Base-by-base conservation (phyloP, 2,329 filamentous ascomycete genomes). In the Aspergillus sp. region DNA sequence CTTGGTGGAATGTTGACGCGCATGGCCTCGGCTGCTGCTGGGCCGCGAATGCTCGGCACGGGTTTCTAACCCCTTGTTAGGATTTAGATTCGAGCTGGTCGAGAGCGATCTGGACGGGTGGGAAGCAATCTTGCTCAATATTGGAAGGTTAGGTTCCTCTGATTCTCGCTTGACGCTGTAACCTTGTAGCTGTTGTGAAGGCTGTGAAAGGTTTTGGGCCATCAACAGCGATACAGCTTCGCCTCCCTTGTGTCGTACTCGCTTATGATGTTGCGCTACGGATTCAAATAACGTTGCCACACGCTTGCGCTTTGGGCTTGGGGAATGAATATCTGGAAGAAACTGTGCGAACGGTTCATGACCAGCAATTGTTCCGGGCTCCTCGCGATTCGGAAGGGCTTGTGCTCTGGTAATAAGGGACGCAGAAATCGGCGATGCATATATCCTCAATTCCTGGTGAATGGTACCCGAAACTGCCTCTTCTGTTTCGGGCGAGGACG, bases 201-300 rank as follows among this genome's bases (percentile, higher is more conserved):
- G 62, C 30, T 64, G 65, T 12, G 68, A 68, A 15, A 67, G 63
- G 3, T 66, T 66, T 15, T 65, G 61, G 9, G 73, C 73, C 72
- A 76, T 75, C 55, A 76, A 54, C 53, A 74, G 73, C 2, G 74
- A 73, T n/a, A 76, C 74, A 15, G 67, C 71, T 59, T 73, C 71
- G 5, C 73, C 74, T 39, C 75, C 75, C 48, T 70, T 72, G 61
- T 74, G 72, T 36, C 74, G 71, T 20, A 77, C 73, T 48, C 68
- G 66, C 32, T 69, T 72, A 57, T 78, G 75, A 64, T 76, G 74
- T 48, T 76, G 73, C 4, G 74, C 69, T 9, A 73, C 75, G 3
- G 70, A 69, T 57, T 78, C 74, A 44, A 78, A 78, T 2, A 78
- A 65, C 1, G 69, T 76, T 39, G 73, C 71, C n/a, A 77, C 73